phyloP scores from a whole-genome alignment of 1,139 yeast species.

The Geotrichum phurueaensis region DNA sequence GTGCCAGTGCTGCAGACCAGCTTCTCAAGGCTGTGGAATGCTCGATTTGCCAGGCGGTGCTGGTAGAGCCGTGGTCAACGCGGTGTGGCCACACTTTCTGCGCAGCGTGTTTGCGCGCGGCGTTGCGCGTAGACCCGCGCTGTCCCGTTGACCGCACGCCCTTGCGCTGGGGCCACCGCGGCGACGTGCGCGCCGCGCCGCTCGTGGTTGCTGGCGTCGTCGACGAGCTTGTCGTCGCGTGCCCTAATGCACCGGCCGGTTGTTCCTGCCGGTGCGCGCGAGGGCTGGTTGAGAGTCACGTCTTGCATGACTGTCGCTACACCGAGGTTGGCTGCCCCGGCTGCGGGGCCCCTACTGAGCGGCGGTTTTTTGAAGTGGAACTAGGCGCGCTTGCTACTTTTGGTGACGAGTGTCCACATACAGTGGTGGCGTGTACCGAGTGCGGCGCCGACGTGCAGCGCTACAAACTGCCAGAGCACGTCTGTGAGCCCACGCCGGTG shows the following conservation, averaged over 20 bases:
- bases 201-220: slow-evolving; percentile 53
- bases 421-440: slow-evolving; percentile 1
- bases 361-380: slow-evolving; percentile 6
- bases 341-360: slow-evolving; percentile 11
- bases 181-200: slow-evolving; percentile 57
- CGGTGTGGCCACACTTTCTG: slow-evolving; percentile 38
- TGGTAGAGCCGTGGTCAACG: slow-evolving; percentile 34
- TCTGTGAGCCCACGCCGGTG: background rate
- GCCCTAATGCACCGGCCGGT: slow-evolving; percentile 51
- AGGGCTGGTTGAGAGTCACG: slow-evolving; percentile 55
- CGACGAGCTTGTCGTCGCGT: slow-evolving; percentile 54
- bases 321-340: slow-evolving; percentile 45
- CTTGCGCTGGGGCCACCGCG: slow-evolving; percentile 26
- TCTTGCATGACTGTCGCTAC: slow-evolving; percentile 45
- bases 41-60: slow-evolving; percentile 34
- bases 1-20: slow-evolving; percentile 6
- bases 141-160: slow-evolving; percentile 65
- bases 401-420: background rate
- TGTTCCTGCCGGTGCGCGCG: slow-evolving; percentile 55
- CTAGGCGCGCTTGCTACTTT: background rate
- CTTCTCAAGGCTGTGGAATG: slow-evolving; percentile 43
- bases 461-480: background rate
- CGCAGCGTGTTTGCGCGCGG: slow-evolving; percentile 24
- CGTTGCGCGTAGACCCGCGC: slow-evolving; percentile 35
- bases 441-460: background rate